Conservation (phyloP, 495 filamentous ascomycete species). For the Aspergillus conjunctus region DNA sequence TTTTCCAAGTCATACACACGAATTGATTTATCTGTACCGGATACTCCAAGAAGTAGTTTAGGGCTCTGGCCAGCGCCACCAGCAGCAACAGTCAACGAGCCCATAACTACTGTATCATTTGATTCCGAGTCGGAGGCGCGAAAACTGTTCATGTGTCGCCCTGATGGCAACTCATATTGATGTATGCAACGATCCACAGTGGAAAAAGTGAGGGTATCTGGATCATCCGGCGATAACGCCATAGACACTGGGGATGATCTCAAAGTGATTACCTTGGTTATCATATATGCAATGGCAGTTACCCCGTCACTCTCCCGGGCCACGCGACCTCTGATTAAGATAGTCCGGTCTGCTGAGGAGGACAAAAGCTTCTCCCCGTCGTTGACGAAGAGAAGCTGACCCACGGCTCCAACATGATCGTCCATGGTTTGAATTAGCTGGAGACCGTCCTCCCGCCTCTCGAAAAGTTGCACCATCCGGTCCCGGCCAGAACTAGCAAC, state of each 20-base stretch:
- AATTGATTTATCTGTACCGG: constrained; percentile 92
- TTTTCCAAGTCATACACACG: constrained; percentile 79
- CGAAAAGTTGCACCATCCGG: constrained; percentile 86
- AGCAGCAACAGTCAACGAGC: constrained; percentile 63
- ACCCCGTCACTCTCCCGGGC: constrained; percentile 62
- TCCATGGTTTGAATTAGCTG: constrained; percentile 73
- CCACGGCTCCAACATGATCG: constrained; percentile 74
- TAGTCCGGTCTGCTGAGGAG: constrained; percentile 83
- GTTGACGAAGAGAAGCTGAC: constrained; percentile 61
- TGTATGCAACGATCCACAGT: constrained; percentile 80
- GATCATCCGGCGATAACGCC: constrained; percentile 61
- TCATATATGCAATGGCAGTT: constrained; percentile 73
- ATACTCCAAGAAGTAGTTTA: constrained; percentile 74
- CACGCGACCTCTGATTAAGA: constrained; percentile 76
- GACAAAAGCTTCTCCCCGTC: constrained; percentile 75
- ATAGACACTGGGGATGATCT: constrained; percentile 88
- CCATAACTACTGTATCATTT: constrained; percentile 79
- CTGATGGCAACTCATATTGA: constrained; percentile 72
- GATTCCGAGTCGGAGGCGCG: constrained; percentile 76
- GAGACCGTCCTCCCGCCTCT: constrained; percentile 54
- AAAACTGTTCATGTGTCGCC: constrained; percentile 71
- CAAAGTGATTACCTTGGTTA: constrained; percentile 71
- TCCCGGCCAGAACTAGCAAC: constrained; percentile 84
- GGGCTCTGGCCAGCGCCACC: constrained; percentile 41
- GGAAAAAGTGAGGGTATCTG: constrained; percentile 68